Evolutionary conservation across 371 early-diverging fungal genomes (phyloP).

Genomic region (Capniomyces stellatus): DNA sequence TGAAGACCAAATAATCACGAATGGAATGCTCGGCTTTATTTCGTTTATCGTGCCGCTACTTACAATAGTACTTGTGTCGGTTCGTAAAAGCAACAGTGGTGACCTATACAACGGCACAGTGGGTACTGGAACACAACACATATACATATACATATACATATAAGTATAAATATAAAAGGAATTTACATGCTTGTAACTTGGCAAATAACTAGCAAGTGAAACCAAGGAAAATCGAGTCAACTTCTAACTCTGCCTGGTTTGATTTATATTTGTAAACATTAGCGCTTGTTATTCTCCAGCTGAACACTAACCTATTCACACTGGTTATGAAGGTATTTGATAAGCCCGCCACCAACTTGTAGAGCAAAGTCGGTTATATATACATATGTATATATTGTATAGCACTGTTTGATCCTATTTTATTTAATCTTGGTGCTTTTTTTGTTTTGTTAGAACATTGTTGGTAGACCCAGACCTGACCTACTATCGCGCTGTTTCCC

Average conservation of each 20-base stretch:
- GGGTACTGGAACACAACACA: neutral
- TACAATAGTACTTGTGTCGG: constrained; percentile 26
- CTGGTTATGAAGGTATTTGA: neutral
- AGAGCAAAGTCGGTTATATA: too few species aligned
- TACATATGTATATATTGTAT: neutral
- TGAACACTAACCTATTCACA: neutral
- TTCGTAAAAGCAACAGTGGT: constrained; percentile 28
- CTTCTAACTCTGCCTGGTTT: too few species aligned
- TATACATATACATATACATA: neutral
- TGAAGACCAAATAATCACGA: constrained; percentile 32
- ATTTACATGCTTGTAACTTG: too few species aligned
- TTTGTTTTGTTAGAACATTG: constrained; percentile 43
- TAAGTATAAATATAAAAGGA: neutral
- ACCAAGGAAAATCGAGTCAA: too few species aligned
- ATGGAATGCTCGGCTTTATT: constrained; percentile 35
- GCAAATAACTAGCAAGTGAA: too few species aligned
- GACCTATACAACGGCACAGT: constrained; percentile 21
- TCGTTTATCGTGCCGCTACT: constrained; percentile 31
- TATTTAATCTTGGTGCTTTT: constrained; percentile 30
- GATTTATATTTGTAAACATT: too few species aligned
- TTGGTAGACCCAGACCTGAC: constrained; percentile 77
- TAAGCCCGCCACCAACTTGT: too few species aligned
- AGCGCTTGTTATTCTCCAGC: neutral
- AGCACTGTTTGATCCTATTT: neutral
- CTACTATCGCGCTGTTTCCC: constrained; percentile 70